Evolutionary conservation across 345 rosid species (phyloP), one percentile per base, ranked within the genome.

Genomic region (Cardamine chenopodiifolia): DNA sequence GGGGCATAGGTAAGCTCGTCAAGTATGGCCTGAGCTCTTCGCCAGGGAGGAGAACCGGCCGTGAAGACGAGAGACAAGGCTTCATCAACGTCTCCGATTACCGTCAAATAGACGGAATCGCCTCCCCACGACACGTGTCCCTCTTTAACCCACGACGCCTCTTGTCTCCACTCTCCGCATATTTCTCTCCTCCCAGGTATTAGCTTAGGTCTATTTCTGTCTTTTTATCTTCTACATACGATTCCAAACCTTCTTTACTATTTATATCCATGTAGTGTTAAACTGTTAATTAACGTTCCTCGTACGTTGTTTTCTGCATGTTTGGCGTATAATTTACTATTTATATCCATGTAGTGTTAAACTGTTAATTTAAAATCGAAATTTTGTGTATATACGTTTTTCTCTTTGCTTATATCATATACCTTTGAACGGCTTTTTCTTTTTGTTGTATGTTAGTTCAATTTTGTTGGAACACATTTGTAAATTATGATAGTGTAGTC

Each of bases 131-230:
- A 57, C 67, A 80, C 11, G 57, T 64, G 59, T 85, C 88, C n/a
- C 86, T 82, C 83, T 86, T 91, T 82, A 88, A 91, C 2, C 93
- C 96, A 0, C 80, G 89, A 40, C 87, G 93, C 22, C 85, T 91
- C 61, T 81, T 91, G 76, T 89, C 91, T 1, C 80, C 90, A 53
- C 12, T 76, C 22, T 69, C 80, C 7, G 13, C 75, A 13, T 76
- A 62, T 35, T 76, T 76, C 66, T 76, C 80, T 62, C 80, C 80
- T 54, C 80, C 80, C 0, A 62, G 80, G 42, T 61, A 50, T 62
- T 68, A 68, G 79, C 14, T 25, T 28, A 59, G 10, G 35, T 49
- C 8, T 50, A 53, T 9, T 39, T 60, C 20, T 59, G 49, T 60
- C 37, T 61, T 59, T 39, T 59, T 3, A 32, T 57, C 29, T 17